Evolutionary conservation across 1,139 yeast genomes (phyloP).

Genomic region (Geotrichum citri-aurantii): DNA sequence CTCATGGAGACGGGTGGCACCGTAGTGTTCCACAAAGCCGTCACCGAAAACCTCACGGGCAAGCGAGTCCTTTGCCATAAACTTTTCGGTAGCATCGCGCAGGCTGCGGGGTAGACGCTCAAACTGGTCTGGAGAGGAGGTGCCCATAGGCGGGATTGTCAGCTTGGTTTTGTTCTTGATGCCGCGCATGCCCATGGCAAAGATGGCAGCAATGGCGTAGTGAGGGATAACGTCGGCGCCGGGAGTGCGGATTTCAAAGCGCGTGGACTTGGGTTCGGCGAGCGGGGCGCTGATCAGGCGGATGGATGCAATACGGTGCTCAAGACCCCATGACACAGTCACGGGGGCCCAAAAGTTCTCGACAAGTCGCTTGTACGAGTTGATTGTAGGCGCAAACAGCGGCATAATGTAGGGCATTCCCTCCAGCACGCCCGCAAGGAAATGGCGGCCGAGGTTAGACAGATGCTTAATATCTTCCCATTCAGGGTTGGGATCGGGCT

Average conservation of each 20-base stretch:
- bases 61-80: conserved; percentile 28
- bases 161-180: conserved; percentile 30
- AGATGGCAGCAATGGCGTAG: conserved; percentile 36
- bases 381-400: conserved; percentile 36
- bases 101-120: conserved; percentile 32
- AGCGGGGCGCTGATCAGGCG: conserved; percentile 34
- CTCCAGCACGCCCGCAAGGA: conserved; percentile 36
- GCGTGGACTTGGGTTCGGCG: conserved; percentile 31
- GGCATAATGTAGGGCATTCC: conserved; percentile 38
- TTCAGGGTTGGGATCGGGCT: conserved; percentile 27
- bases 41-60: conserved; percentile 37
- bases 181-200: conserved; percentile 36
- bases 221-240: conserved; percentile 39
- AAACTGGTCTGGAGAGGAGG: conserved; percentile 22
- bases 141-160: conserved; percentile 33
- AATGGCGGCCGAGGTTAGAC: conserved; percentile 33
- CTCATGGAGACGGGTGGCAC: conserved; percentile 35
- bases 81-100: conserved; percentile 30
- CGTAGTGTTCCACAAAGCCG: conserved; percentile 37
- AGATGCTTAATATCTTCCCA: conserved; percentile 33
- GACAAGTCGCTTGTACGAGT: conserved; percentile 38
- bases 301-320: conserved; percentile 36
- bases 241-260: conserved; percentile 38
- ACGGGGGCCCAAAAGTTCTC: conserved; percentile 40
- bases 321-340: conserved; percentile 38